Conservation (phyloP, 2,329 filamentous ascomycete genomes). For the Elsinoe fawcettii region DNA sequence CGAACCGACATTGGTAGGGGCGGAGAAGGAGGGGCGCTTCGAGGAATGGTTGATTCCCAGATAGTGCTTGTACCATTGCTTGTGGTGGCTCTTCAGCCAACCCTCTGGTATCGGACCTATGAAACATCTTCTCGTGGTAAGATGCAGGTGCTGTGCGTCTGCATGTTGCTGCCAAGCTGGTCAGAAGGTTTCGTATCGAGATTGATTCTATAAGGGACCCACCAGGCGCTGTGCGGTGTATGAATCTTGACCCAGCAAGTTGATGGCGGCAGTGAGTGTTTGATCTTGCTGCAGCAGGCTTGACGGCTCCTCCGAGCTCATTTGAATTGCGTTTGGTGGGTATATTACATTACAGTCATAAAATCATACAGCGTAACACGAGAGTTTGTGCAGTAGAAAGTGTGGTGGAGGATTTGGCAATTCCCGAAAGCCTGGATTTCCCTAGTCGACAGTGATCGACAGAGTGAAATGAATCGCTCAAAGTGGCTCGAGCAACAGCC, state of each 20-base stretch:
- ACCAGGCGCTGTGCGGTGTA: constrained; percentile 19
- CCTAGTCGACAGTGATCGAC: background rate
- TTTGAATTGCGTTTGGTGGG: background rate
- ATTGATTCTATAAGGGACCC: background rate
- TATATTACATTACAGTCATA: constrained; percentile 12
- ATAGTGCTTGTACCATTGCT: constrained; percentile 54
- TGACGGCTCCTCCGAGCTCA: constrained; percentile 10
- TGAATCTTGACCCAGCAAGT: constrained; percentile 17
- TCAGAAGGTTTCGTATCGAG: background rate
- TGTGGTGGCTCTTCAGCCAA: constrained; percentile 56
- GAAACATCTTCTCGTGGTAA: constrained; percentile 55
- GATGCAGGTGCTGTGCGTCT: constrained; percentile 53
- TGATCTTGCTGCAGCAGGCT: constrained; percentile 14
- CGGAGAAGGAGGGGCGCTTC: constrained; percentile 45
- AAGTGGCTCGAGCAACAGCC: background rate
- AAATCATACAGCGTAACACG: background rate
- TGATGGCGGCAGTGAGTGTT: constrained; percentile 16
- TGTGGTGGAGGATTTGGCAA: background rate
- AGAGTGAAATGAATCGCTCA: constrained; percentile 7
- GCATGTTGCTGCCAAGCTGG: constrained; percentile 47
- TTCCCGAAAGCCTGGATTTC: background rate
- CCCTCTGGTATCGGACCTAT: constrained; percentile 59
- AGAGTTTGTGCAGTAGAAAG: constrained; percentile 1
- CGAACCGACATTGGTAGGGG: constrained; percentile 37
- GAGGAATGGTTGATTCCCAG: constrained; percentile 38